Base-by-base conservation (phyloP, 371 early-diverging fungal genomes). In the Mortierella sp. region DNA sequence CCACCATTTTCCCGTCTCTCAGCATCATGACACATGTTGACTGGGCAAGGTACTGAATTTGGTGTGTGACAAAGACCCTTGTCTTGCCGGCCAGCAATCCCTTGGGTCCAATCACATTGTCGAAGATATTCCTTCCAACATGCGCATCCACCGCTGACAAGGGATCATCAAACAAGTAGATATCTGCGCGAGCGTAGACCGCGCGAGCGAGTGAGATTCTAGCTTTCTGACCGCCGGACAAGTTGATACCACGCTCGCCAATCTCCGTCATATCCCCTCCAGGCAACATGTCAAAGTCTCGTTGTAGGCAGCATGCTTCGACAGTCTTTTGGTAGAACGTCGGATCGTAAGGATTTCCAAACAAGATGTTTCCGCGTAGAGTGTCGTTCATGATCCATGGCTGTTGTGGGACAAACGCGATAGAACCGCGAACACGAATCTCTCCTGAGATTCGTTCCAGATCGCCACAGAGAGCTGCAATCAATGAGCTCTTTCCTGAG, bases 181-280 rank as follows among this genome's bases (percentile, higher is more conserved):
- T 84, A 53, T 92, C 91, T 52, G 83, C 82, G 53, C 85, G 79
- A 57, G 65, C 64, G 54, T 83, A 81, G 43, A 82, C 81, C 1
- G 84, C 81, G 40, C 84, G 74, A 1, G 81, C 81, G 45, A 80
- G 63, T 34, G 74, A 74, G 49, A 82, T 79, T 71, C 94, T 83
- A 80, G 92, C 93, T 67, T 90, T 89, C 79, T 94, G 93, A 3
- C 96, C 96, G 50, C 98, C 97, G 31, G 94, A 93, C 25, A 96
- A 71, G 7, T 92, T 93, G 39, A 95, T 86, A 17, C 95, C 96
- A 58, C 90, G 89, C 78, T 95, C 96, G 54, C 96, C 96, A 54
- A 96, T 90, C 80, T 95, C 94, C 1, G 96, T 96, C 60, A 83
- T 64, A 74, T 97, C 97, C 25, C 96, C 96, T 27, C 59, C 82